Evolutionary conservation across 768 basidiomycete species (phyloP).

Genomic region (Lyophyllum semitale): DNA sequence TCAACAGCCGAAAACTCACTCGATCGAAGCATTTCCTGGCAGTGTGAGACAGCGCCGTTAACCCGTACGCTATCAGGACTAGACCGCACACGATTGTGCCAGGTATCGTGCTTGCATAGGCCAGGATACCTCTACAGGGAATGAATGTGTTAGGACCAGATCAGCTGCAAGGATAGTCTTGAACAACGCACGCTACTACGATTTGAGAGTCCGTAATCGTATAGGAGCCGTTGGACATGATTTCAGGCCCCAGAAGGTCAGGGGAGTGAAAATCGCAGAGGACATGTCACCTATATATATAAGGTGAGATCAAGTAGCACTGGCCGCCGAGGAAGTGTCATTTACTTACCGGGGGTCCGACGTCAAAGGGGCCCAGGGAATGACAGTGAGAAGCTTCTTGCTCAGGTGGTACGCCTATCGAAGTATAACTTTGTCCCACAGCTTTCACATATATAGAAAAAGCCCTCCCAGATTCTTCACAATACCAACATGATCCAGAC

Average conservation of each 20-base stretch:
- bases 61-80: conserved; percentile 10
- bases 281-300: neutral
- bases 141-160: neutral
- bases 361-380: neutral
- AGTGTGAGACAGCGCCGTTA: neutral
- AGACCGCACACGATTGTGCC: conserved; percentile 11
- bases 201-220: conserved; percentile 3
- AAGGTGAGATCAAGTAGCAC: neutral
- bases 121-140: conserved; percentile 3
- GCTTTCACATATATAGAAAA: neutral
- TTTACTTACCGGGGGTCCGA: neutral
- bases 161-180: too few relatives aligned
- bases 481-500: neutral
- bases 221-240: neutral
- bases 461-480: neutral
- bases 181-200: neutral
- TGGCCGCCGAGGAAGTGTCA: neutral
- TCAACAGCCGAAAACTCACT: conserved; percentile 15
- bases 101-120: conserved; percentile 9
- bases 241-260: neutral
- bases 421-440: neutral
- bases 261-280: neutral
- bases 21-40: conserved; percentile 11
- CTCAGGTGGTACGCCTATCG: neutral
- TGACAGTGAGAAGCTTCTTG: neutral